Base-by-base conservation (phyloP, 805 yeast species). In the Yarrowia sp. region DNA sequence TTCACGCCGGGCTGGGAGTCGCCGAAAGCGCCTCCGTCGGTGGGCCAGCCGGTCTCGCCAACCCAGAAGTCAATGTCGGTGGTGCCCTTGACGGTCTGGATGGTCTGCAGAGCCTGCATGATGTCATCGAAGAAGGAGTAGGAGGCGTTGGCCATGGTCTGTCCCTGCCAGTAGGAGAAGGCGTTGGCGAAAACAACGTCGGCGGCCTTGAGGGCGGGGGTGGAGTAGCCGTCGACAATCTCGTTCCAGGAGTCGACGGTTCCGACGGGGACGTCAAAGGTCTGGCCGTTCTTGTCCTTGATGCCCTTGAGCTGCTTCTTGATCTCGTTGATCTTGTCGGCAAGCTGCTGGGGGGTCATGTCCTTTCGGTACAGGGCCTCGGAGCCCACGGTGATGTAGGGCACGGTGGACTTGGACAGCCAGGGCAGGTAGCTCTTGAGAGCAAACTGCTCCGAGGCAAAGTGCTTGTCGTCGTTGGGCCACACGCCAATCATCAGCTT, bases 81-180 rank as follows among this genome's bases (percentile, higher is more conserved):
- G 67, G 88, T 79, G 68, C 97, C 97, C 82, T 93, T 92, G 71
- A 83, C 77, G 70, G 90, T 81, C 83, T 93, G 97, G 72, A 93
- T 85, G 67, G 82, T 81, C 81, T 91, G 96, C 76, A 93, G 80
- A 70, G 98, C 97, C 83, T 93, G 98, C 97, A 92, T 92, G 77
- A 93, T 90, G 77, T 93, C 98, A 76, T 92, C 98, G 70, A 91
- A 84, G 88, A 92, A 93, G 2, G 97, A 91, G 83, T 85, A 90
- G 17, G 96, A 85, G 28, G 97, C 84, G 77, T 92, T 92, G 58
- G 77, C 73, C 83, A 82, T 83, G 70, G 91, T 83, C 81, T 92
- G 98, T 48, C 98, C 98, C 81, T 93, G 98, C 98, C 98, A 93
- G 87, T 92, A 93, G 9, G 98, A 90, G 84, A 93, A 93, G 59